phyloP scores from a whole-genome alignment of 2,329 filamentous ascomycete species.

The Colletotrichum australisinense region DNA sequence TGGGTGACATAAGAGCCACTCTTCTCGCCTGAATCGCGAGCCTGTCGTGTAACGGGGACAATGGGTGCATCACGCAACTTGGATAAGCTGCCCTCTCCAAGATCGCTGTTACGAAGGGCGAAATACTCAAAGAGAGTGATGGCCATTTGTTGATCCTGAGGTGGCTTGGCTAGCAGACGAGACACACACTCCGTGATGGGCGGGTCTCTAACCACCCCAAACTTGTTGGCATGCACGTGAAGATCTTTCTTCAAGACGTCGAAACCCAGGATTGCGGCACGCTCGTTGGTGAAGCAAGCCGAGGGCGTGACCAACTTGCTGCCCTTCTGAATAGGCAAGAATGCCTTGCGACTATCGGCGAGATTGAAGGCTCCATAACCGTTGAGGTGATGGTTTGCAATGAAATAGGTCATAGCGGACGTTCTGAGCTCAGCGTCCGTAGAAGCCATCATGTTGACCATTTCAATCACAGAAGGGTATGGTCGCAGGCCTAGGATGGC shows the following conservation, averaged over 20 bases:
- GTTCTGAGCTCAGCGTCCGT: slow-evolving; percentile 69
- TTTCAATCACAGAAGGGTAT: slow-evolving; percentile 76
- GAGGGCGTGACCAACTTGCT: slow-evolving; percentile 76
- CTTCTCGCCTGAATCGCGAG: slow-evolving; percentile 31
- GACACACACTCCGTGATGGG: slow-evolving; percentile 82
- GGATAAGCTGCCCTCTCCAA: slow-evolving; percentile 70
- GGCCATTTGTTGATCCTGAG: slow-evolving; percentile 74
- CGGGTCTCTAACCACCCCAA: slow-evolving; percentile 87
- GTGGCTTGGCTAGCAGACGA: slow-evolving; percentile 77
- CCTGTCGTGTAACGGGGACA: slow-evolving; percentile 70
- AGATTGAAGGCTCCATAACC: slow-evolving; percentile 77
- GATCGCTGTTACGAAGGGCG: slow-evolving; percentile 78
- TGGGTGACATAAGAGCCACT: slow-evolving; percentile 54
- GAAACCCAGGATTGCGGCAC: slow-evolving; percentile 83
- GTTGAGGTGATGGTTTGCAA: slow-evolving; percentile 82
- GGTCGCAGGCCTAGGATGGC: slow-evolving; percentile 77
- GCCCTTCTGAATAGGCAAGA: slow-evolving; percentile 79
- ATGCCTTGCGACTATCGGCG: slow-evolving; percentile 63
- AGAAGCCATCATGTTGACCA: slow-evolving; percentile 83
- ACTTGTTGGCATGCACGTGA: slow-evolving; percentile 77
- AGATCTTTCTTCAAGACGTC: slow-evolving; percentile 80
- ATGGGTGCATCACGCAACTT: slow-evolving; percentile 75
- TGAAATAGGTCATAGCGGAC: slow-evolving; percentile 83
- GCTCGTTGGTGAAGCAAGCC: slow-evolving; percentile 85
- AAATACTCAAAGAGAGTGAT: slow-evolving; percentile 85